A percentile compares a stretch with the other conserved stretches of the same genome.
phyloP scores from a whole-genome alignment of 2,329 filamentous ascomycete genomes.

The Scedosporium aurantiacum region DNA sequence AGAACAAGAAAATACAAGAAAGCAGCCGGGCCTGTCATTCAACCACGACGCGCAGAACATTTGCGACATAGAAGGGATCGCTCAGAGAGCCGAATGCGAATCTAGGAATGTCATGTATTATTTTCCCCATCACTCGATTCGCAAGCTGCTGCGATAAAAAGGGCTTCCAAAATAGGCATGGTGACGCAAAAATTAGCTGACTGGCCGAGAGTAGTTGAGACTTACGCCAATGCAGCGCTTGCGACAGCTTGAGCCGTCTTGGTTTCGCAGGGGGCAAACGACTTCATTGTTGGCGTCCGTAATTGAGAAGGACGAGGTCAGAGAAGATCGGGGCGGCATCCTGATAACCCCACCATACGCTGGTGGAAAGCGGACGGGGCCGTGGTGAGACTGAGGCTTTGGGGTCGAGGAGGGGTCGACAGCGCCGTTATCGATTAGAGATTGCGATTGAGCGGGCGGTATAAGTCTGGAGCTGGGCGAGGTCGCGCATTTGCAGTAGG shows the following conservation, averaged over 20 bases:
- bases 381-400: background rate
- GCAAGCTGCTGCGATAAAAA: background rate
- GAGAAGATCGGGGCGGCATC: slow-evolving; percentile 82
- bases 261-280: slow-evolving; percentile 88
- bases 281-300: slow-evolving; percentile 92
- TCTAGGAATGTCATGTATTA: too few species aligned
- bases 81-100: too few species aligned
- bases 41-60: too few species aligned
- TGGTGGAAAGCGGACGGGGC: slow-evolving; percentile 4
- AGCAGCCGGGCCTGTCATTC: too few species aligned
- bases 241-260: slow-evolving; percentile 92
- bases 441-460: background rate
- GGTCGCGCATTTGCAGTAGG: background rate
- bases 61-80: too few species aligned
- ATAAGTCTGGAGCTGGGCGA: background rate
- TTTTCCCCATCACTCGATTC: too few species aligned
- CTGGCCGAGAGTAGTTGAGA: slow-evolving; percentile 22
- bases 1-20: too few species aligned
- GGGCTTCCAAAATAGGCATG: too few species aligned
- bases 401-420: background rate
- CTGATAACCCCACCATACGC: slow-evolving; percentile 46
- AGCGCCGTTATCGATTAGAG: slow-evolving; percentile 3
- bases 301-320: slow-evolving; percentile 85
- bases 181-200: slow-evolving; percentile 1
- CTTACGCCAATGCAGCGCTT: slow-evolving; percentile 97